phyloP scores from a whole-genome alignment of 2,329 filamentous ascomycete species.

The Camptophora hylomeconis region DNA sequence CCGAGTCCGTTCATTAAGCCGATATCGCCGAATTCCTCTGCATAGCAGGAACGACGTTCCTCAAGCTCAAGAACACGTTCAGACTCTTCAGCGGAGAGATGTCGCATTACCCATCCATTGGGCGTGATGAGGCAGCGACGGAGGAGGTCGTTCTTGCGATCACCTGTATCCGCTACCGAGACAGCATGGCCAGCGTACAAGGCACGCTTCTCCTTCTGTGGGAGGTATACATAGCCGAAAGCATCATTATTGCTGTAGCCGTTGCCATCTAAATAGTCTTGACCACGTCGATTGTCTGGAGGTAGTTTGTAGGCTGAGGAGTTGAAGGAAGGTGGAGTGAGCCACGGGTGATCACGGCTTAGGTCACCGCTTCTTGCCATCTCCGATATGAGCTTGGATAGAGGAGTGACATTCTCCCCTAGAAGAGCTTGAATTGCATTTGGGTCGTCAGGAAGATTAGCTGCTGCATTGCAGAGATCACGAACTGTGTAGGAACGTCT shows the following conservation, averaged over 20 bases:
- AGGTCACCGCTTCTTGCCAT: constrained; percentile 15
- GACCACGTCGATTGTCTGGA: constrained; percentile 13
- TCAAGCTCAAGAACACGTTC: constrained; percentile 32
- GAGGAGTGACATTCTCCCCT: constrained; percentile 10
- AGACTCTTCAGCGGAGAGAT: constrained; percentile 33
- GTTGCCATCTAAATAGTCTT: constrained; percentile 17
- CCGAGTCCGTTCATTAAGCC: constrained; percentile 18
- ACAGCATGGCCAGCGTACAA: constrained; percentile 30
- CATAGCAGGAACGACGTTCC: constrained; percentile 23
- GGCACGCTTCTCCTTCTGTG: constrained; percentile 29
- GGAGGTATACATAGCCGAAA: constrained; percentile 29
- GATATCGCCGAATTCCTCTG: constrained; percentile 25
- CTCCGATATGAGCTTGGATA: constrained; percentile 13
- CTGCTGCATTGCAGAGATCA: constrained; percentile 14
- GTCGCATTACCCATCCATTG: constrained; percentile 30
- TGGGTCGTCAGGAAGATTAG: constrained; percentile 2
- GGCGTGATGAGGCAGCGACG: constrained; percentile 32
- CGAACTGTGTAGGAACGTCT: constrained; percentile 11
- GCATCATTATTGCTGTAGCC: constrained; percentile 18
- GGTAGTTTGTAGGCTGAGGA: constrained; percentile 15
- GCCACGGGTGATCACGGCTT: constrained; percentile 28
- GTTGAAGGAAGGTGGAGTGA: constrained; percentile 23
- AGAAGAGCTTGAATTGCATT: constrained; percentile 13
- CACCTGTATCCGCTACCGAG: constrained; percentile 21
- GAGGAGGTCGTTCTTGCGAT: constrained; percentile 25